phyloP scores from a whole-genome alignment of 192 early-diverging fungal genomes.

The Backusella morwellensis region DNA sequence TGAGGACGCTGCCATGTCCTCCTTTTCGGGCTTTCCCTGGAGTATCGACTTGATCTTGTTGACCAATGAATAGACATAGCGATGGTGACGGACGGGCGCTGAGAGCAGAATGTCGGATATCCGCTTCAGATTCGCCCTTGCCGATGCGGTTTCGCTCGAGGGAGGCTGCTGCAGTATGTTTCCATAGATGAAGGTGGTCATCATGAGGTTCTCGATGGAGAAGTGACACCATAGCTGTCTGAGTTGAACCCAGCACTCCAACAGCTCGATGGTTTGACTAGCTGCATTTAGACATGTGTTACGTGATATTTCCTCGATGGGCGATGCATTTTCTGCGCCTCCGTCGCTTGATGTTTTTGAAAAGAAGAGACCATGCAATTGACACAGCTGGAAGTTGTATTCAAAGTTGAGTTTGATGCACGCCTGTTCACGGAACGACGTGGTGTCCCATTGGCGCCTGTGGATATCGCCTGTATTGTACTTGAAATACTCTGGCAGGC shows the following conservation, averaged over 20 bases:
- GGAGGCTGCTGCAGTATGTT: background rate
- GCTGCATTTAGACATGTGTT: slow-evolving; percentile 25
- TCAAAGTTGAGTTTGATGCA: slow-evolving; percentile 38
- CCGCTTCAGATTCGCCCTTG: slow-evolving; percentile 12
- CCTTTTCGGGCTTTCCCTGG: background rate
- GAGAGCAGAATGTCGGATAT: slow-evolving; percentile 5
- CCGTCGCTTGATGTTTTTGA: background rate
- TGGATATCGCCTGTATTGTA: slow-evolving; percentile 12
- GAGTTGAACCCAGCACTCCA: slow-evolving; percentile 32
- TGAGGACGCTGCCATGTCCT: background rate
- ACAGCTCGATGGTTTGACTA: slow-evolving; percentile 19
- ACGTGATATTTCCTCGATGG: slow-evolving; percentile 19
- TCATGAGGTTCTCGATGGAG: slow-evolving; percentile 30
- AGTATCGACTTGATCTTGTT: slow-evolving; percentile 19
- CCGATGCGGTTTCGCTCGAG: background rate
- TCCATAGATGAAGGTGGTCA: slow-evolving; percentile 25
- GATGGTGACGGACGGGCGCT: slow-evolving; percentile 29
- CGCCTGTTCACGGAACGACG: slow-evolving; percentile 35
- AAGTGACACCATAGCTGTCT: slow-evolving; percentile 38
- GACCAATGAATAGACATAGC: slow-evolving; percentile 24
- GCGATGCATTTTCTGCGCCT: background rate
- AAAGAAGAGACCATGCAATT: slow-evolving; percentile 30
- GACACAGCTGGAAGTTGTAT: slow-evolving; percentile 37
- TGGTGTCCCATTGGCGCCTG: slow-evolving; percentile 7
- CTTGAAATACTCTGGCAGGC: slow-evolving; percentile 30